Percentiles rank a stretch among this genome's conserved stretches.
Evolutionary conservation across 805 yeast genomes (phyloP).

Genomic region (Hagleromyces aurorensis): DNA sequence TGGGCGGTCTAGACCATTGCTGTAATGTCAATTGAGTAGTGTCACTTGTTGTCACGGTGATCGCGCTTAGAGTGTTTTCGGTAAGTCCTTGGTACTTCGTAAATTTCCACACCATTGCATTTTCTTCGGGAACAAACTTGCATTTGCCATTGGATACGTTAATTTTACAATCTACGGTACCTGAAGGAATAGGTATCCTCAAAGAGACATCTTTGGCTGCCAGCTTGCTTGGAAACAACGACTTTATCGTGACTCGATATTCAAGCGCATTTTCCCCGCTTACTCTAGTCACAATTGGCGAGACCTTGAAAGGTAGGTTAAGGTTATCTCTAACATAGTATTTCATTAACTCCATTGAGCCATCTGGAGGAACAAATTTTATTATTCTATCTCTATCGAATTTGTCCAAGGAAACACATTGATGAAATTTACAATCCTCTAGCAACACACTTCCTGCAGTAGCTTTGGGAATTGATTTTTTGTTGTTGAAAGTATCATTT

Average conservation of each 20-base stretch:
- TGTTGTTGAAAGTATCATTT: slow-evolving; percentile 24
- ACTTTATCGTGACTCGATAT: slow-evolving; percentile 52
- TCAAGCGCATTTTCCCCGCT: slow-evolving; percentile 39
- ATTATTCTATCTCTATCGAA: slow-evolving; percentile 60
- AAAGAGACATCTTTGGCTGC: slow-evolving; percentile 58
- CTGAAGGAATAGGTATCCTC: slow-evolving; percentile 62
- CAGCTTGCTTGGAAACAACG: slow-evolving; percentile 50
- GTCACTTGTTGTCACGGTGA: slow-evolving; percentile 35
- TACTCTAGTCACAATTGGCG: slow-evolving; percentile 44
- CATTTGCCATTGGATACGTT: slow-evolving; percentile 56
- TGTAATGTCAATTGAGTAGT: slow-evolving; percentile 18
- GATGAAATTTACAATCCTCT: slow-evolving; percentile 80
- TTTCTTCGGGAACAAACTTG: slow-evolving; percentile 59
- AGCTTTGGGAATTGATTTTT: slow-evolving; percentile 30
- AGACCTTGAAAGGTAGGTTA: slow-evolving; percentile 61
- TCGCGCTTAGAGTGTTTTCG: slow-evolving; percentile 53
- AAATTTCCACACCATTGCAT: slow-evolving; percentile 61
- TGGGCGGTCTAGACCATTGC: slow-evolving; percentile 68
- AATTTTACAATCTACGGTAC: slow-evolving; percentile 41
- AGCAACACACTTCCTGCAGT: slow-evolving; percentile 46
- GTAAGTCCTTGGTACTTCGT: slow-evolving; percentile 59
- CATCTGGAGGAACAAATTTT: slow-evolving; percentile 81
- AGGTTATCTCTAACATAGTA: slow-evolving; percentile 55
- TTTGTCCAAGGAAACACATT: slow-evolving; percentile 67
- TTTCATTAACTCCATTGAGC: slow-evolving; percentile 73